phyloP scores from a whole-genome alignment of 179 eudicot genomes.

The Gypsophila paniculata region DNA sequence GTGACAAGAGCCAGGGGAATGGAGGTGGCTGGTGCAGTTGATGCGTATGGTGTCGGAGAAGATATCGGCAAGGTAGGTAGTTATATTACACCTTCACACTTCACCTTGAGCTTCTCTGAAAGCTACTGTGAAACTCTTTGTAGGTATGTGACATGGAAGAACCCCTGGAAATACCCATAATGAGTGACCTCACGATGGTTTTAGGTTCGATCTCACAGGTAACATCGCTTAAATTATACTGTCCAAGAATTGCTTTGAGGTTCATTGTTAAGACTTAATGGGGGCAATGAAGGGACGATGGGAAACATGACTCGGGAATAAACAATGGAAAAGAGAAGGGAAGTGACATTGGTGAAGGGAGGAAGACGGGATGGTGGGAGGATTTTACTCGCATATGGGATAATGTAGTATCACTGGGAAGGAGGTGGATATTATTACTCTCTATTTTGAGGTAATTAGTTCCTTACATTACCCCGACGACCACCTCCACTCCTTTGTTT shows the following conservation, averaged over 20 bases:
- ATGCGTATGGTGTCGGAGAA: conserved; percentile 61
- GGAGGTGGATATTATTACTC: too few relatives aligned
- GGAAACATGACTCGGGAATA: too few relatives aligned
- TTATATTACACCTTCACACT: not conserved
- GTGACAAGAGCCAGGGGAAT: conserved; percentile 90
- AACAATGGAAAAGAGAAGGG: too few relatives aligned
- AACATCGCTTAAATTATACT: not conserved
- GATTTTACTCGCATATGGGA: too few relatives aligned
- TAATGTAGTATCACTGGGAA: too few relatives aligned
- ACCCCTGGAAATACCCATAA: conserved; percentile 77
- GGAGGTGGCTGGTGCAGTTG: conserved; percentile 93
- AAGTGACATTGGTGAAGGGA: too few relatives aligned
- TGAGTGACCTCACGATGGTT: conserved; percentile 83
- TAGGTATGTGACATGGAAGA: conserved; percentile 89
- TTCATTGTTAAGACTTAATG: too few relatives aligned
- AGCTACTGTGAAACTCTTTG: conserved; percentile 13
- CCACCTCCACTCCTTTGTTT: not conserved
- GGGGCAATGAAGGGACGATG: too few relatives aligned
- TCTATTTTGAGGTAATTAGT: too few relatives aligned
- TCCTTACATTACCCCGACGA: too few relatives aligned
- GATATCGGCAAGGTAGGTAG: conserved; percentile 64
- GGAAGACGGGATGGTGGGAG: too few relatives aligned
- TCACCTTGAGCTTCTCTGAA: not conserved
- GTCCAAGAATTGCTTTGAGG: too few relatives aligned
- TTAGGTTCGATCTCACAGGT: conserved; percentile 98